Base-by-base conservation (phyloP, 495 filamentous ascomycete genomes). In the Baudoinia panamericana region DNA sequence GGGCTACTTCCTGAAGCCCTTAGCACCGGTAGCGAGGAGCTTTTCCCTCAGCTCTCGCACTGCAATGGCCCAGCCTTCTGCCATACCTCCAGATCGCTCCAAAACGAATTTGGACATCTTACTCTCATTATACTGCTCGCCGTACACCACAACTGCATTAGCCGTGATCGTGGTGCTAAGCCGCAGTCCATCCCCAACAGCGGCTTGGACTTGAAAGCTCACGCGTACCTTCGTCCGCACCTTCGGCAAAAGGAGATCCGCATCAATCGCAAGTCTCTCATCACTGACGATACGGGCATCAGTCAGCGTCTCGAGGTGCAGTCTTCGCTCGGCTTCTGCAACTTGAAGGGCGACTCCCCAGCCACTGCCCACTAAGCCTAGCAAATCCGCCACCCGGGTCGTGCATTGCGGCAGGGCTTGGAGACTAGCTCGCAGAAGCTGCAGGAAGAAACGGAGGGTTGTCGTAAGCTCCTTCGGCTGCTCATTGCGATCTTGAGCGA, bases 381-480 rank as follows among this genome's bases (percentile, higher is more conserved):
- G 62, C 9, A 83, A 56, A 13, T 65, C 63, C n/a, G 65, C 65
- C 16, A 76, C 56, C n/a, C 56, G 57, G 0, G 68, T 68, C 33
- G 63, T 48, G 27, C 56, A 50, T 57, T 77, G 68, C 25, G 62
- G 51, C 23, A 76, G 54, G 15, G 59, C 66, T 34, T 73, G 70
- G 13, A 80, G 56, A 31, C 70, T 66, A 30, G 72, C 67, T 29
- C 70, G 65, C 42, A 79, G 70, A 47, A 72, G 68, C 46, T 78
- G 70, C 2, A 85, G 61, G 50, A 84, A 81, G 63, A 85, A 86
- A 34, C 78, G 71, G 39, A 71, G 72, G 47, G 80, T 73, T 0
- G 68, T 68, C 5, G 54, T 59, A 4, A 69, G 34, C 2, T 53
- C 54, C 20, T 50, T 46, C 11, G 61, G 52, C n/a, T 56, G 53